Conservation (phyloP, 345 rosid species). For the Eucalyptus sp. region DNA sequence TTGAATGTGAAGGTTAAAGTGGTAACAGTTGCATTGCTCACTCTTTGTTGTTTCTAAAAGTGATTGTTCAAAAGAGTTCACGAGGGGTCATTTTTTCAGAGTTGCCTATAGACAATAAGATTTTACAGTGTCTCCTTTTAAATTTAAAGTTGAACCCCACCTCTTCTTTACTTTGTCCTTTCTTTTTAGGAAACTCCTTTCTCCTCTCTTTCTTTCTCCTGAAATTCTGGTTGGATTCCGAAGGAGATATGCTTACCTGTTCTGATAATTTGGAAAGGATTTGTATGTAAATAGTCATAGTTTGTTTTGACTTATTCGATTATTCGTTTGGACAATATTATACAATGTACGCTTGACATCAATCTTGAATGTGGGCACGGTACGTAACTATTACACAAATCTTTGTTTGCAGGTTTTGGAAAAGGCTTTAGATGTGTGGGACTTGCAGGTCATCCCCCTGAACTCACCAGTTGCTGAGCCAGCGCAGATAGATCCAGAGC, state of each 20-base stretch:
- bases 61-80: not conserved
- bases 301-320: not conserved
- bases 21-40: not conserved
- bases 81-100: not conserved
- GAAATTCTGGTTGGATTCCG: not conserved
- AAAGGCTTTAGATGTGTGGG: conserved; percentile 95
- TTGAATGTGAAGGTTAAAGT: not conserved
- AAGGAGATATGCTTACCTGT: not conserved
- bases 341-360: not conserved
- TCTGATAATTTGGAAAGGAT: not conserved
- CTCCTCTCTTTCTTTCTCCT: not conserved
- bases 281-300: not conserved
- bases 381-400: not conserved
- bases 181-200: not conserved
- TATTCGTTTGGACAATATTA: not conserved
- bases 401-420: conserved; percentile 56
- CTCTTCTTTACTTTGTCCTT: not conserved
- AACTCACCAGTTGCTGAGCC: conserved; percentile 86
- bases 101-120: not conserved
- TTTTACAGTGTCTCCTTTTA: not conserved
- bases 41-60: not conserved
- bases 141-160: not conserved
- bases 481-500: conserved; percentile 85
- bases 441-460: conserved; percentile 77
- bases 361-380: not conserved